phyloP scores from a whole-genome alignment of 148 eudicot species.

The Pharnaceum exiguum region DNA sequence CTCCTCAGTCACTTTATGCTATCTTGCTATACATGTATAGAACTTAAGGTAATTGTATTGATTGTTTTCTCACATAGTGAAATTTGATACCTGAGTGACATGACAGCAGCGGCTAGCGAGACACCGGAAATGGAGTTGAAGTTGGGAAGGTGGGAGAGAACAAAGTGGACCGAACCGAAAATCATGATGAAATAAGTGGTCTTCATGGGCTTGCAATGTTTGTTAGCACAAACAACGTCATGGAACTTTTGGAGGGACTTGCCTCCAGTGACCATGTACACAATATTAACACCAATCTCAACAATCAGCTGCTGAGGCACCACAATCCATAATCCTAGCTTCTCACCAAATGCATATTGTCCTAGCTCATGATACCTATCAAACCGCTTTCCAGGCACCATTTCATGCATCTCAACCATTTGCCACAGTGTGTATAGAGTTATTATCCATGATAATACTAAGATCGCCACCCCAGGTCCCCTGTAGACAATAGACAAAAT shows the following conservation, averaged over 20 bases:
- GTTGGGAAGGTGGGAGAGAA: conserved; percentile 34
- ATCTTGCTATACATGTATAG: neutral
- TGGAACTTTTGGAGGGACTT: conserved; percentile 26
- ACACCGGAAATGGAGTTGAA: conserved; percentile 30
- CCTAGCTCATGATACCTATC: conserved; percentile 36
- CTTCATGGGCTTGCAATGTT: conserved; percentile 12
- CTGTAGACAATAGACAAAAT: neutral
- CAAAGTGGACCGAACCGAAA: conserved; percentile 30
- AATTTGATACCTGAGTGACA: conserved; percentile 29
- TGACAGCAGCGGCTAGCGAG: conserved; percentile 33
- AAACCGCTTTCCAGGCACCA: conserved; percentile 34
- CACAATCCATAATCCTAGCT: conserved; percentile 32
- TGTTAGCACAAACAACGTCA: conserved; percentile 15
- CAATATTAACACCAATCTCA: conserved; percentile 31
- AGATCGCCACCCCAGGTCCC: conserved; percentile 33
- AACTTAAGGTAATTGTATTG: too few relatives aligned
- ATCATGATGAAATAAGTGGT: conserved; percentile 33
- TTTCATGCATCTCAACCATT: conserved; percentile 40
- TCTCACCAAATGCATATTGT: conserved; percentile 32
- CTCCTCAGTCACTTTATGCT: neutral
- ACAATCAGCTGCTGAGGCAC: conserved; percentile 34
- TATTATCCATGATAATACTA: conserved; percentile 33
- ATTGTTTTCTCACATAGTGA: too few relatives aligned
- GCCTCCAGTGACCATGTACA: conserved; percentile 36
- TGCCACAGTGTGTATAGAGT: conserved; percentile 38